Evolutionary conservation across 148 eudicot genomes (phyloP).

Genomic region (Amaranthus hypochondriacus): DNA sequence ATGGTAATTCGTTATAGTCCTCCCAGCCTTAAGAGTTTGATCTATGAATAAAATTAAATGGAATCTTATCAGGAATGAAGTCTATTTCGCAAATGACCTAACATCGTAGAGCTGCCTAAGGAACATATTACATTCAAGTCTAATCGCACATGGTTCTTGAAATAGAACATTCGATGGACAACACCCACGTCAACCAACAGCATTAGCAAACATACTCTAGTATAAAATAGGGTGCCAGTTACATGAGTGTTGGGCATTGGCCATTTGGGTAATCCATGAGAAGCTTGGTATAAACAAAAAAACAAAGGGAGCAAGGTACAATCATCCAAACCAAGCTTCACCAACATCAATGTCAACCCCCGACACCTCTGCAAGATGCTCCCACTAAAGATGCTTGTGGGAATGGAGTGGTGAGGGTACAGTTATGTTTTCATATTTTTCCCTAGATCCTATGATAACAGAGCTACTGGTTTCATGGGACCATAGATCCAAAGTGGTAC

Average conservation of each 20-base stretch:
- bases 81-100: not conserved
- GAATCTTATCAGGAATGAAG: not conserved
- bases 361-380: not conserved
- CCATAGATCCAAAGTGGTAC: not conserved
- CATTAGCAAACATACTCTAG: not conserved
- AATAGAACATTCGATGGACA: not conserved
- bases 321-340: not conserved
- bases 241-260: not conserved
- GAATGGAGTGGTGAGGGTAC: not conserved
- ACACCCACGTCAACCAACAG: not conserved
- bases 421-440: too few species aligned
- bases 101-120: not conserved
- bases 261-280: not conserved
- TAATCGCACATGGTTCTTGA: not conserved
- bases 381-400: not conserved
- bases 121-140: conserved; percentile 1
- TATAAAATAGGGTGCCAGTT: not conserved
- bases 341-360: not conserved
- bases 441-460: not conserved
- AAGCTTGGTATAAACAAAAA: not conserved
- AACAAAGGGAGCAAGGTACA: not conserved
- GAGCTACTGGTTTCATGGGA: not conserved
- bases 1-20: not conserved
- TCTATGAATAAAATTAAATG: not conserved
- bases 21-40: not conserved